Evolutionary conservation across 257 asterid genomes (phyloP).

Genomic region (Avicennia marina): DNA sequence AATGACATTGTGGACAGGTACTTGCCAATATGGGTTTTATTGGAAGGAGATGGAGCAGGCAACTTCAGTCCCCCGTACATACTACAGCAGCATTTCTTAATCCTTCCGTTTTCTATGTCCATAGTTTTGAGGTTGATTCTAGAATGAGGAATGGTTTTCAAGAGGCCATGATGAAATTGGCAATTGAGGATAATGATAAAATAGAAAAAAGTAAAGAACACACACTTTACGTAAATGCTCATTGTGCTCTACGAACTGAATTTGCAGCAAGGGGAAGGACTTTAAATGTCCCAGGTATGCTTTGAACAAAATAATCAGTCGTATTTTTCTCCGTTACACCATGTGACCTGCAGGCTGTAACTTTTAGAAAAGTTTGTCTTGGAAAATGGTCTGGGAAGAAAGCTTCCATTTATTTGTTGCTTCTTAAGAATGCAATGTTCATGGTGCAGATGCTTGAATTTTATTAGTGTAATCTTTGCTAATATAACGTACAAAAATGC

Average conservation of each 20-base stretch:
- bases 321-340: not conserved
- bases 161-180: conserved; percentile 41
- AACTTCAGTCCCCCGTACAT: conserved; percentile 33
- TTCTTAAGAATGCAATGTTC: not conserved
- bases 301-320: not conserved
- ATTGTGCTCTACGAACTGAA: conserved; percentile 43
- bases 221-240: conserved; percentile 37
- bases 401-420: not conserved
- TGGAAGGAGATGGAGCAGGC: conserved; percentile 38
- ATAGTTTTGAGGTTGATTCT: conserved; percentile 28
- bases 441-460: not conserved
- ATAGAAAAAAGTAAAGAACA: conserved; percentile 38
- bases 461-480: not conserved
- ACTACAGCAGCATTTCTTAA: conserved; percentile 46
- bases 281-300: conserved; percentile 40
- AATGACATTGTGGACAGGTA: conserved; percentile 33
- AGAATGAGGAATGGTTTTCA: conserved; percentile 44
- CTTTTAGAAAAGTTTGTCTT: not conserved
- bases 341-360: too few relatives aligned
- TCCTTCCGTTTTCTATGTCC: conserved; percentile 39
- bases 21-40: conserved; percentile 32
- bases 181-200: conserved; percentile 32
- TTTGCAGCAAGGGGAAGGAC: conserved; percentile 42
- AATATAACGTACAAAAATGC: not conserved
- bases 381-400: not conserved